These are phyloP conservation scores for Coniophora puteana DNA, from an alignment of 1,284 basidiomycete genomes.

Conservation along the genomic window DNA sequence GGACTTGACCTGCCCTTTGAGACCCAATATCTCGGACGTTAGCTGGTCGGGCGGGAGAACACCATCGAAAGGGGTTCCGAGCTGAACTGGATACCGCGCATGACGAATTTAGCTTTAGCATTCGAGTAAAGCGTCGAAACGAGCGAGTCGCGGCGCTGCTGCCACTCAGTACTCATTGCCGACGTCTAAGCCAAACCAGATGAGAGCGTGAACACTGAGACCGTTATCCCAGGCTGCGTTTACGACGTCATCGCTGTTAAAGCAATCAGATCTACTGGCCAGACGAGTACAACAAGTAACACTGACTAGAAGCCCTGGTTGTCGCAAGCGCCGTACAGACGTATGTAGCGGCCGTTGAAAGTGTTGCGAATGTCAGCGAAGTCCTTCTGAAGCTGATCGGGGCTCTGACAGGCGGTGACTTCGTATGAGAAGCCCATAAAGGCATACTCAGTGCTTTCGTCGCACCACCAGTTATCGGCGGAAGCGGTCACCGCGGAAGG, in stretches of 20 bases:
- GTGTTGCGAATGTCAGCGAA: slow-evolving; percentile 58
- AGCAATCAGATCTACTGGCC: neutral
- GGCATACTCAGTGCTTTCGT: slow-evolving; percentile 56
- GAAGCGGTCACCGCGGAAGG: slow-evolving; percentile 45
- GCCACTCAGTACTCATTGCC: slow-evolving; percentile 55
- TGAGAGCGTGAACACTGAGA: slow-evolving; percentile 69
- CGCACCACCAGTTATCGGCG: slow-evolving; percentile 64
- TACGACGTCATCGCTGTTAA: slow-evolving; percentile 57
- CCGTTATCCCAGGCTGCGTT: slow-evolving; percentile 68
- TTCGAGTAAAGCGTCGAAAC: slow-evolving; percentile 56
- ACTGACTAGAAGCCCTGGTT: slow-evolving; percentile 60
- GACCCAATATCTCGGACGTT: slow-evolving; percentile 50
- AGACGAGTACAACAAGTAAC: slow-evolving; percentile 1
- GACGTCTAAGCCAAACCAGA: slow-evolving; percentile 71
- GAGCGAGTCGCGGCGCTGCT: slow-evolving; percentile 48
- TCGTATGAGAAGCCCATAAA: slow-evolving; percentile 76
- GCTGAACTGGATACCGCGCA: slow-evolving; percentile 67
- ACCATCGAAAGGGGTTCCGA: slow-evolving; percentile 70
- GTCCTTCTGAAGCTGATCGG: slow-evolving; percentile 46
- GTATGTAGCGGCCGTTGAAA: slow-evolving; percentile 67
- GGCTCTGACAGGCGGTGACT: slow-evolving; percentile 55
- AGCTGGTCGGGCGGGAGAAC: slow-evolving; percentile 51
- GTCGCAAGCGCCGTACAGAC: slow-evolving; percentile 69
- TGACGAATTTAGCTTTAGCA: slow-evolving; percentile 64
- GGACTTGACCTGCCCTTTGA: slow-evolving; percentile 47